Conservation (phyloP, 2,329 filamentous ascomycete genomes). For the Penicillium italicum region DNA sequence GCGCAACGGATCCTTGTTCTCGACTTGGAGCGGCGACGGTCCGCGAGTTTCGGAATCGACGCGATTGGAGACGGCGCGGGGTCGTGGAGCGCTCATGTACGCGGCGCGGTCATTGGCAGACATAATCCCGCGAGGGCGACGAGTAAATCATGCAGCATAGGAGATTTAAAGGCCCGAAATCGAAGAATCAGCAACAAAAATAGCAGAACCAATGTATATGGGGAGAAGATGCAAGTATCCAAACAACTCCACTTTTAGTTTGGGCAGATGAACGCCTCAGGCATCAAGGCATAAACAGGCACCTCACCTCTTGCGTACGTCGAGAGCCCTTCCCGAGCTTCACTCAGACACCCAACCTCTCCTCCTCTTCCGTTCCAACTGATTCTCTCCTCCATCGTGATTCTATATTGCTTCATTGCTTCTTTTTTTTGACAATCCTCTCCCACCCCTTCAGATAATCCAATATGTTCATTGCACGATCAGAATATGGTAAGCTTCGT, state of each 20-base stretch:
- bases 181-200: neutral
- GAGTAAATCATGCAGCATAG: conserved; percentile 24
- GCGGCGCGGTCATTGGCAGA: conserved; percentile 41
- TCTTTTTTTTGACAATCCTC: neutral
- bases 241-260: conserved; percentile 15
- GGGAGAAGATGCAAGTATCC: conserved; percentile 10
- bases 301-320: conserved; percentile 37
- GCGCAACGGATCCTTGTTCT: conserved; percentile 32
- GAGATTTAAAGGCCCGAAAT: neutral
- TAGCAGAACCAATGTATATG: neutral
- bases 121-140: conserved; percentile 31
- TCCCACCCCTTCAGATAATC: conserved; percentile 36
- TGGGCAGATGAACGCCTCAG: conserved; percentile 16
- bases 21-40: conserved; percentile 30
- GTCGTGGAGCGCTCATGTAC: conserved; percentile 38
- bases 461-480: conserved; percentile 99
- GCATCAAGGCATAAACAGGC: conserved; percentile 28
- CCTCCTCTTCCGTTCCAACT: conserved; percentile 10
- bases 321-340: conserved; percentile 30
- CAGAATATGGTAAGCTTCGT: conserved; percentile 85
- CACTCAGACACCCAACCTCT: conserved; percentile 21
- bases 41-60: conserved; percentile 34
- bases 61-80: conserved; percentile 42
- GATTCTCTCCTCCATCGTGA: conserved; percentile 5
- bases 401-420: neutral